Evolutionary conservation across 1,139 yeast species (phyloP), one percentile per base, ranked within the genome.

Genomic region (Candida dubliniensis): DNA sequence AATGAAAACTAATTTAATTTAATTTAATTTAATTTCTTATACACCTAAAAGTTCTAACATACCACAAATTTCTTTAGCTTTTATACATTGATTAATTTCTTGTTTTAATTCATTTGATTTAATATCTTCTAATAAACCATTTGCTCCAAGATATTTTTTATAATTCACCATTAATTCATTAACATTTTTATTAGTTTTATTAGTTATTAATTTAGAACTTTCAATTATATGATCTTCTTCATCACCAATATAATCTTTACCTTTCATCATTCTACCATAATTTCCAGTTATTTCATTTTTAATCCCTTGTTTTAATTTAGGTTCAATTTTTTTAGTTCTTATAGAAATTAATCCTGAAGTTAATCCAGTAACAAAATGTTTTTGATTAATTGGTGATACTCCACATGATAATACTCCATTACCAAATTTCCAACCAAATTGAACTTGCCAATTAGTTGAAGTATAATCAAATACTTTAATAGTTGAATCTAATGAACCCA

Each of bases 341-440:
- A 93, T 85, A 2, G 96, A 84, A 43, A 93, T 70, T 49, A 93
- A 74, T 8, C 99, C 99, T 1, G 95, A 84, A 8, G 95, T 84
- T 54, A 93, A 76, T 44, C 99, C 99, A n/a, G 95, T 88, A 31
- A 88, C 97, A 52, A 93, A 78, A 69, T 93, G 98, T 67, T 87
- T 87, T 55, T 83, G 84, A 47, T 67, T 65, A 25, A 59, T 58
- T 15, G 98, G 98, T 8, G 96, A 87, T 9, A 91, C 86, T 8
- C 91, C 98, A 61, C 96, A 84, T 56, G 90, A 76, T 54, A 93
- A 72, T 0, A 93, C 96, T 35, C 96, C 95, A 49, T 70, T 63
- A 34, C 96, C 96, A 59, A 87, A 91, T 64, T 91, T 93, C 98
- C 98, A 93, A 36, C 98, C 98, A 63, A 90, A 93, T 61, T 86